Percentiles rank a stretch among this genome's conserved stretches.
These are phyloP conservation scores for Aspergillus fijiensis DNA, from an alignment of 2,329 filamentous ascomycete species.

Conservation along the genomic window DNA sequence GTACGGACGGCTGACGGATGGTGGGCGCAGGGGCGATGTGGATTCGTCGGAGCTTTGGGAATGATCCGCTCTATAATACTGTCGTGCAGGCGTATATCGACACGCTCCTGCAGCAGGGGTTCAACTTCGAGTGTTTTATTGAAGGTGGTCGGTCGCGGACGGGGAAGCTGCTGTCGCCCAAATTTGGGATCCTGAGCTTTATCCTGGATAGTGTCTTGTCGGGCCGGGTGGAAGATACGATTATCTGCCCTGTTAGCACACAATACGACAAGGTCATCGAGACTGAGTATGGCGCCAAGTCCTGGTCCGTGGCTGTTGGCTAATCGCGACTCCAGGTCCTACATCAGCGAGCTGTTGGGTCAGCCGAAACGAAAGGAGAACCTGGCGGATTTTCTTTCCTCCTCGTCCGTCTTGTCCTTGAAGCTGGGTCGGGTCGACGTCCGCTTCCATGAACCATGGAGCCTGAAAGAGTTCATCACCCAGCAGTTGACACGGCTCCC, in stretches of 20 bases:
- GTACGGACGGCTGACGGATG: constrained; percentile 16
- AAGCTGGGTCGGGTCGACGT: constrained; percentile 91
- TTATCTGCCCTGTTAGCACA: constrained; percentile 93
- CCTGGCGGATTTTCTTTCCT: constrained; percentile 80
- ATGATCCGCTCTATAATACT: constrained; percentile 84
- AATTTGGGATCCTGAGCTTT: constrained; percentile 92
- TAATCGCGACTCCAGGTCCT: constrained; percentile 57
- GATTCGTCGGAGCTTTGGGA: constrained; percentile 88
- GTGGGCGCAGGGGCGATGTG: constrained; percentile 72
- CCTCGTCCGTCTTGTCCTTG: constrained; percentile 83
- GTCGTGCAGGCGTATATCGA: constrained; percentile 97
- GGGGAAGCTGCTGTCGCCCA: constrained; percentile 88
- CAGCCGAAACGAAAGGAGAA: constrained; percentile 97
- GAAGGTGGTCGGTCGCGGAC: constrained; percentile 91
- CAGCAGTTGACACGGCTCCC: constrained; percentile 67
- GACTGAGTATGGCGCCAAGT: constrained; percentile 60
- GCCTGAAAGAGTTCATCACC: constrained; percentile 74
- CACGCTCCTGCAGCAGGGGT: constrained; percentile 82
- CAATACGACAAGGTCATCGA: constrained; percentile 99
- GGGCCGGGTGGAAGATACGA: constrained; percentile 81
- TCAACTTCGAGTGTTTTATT: constrained; percentile 96
- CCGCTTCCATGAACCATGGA: constrained; percentile 96
- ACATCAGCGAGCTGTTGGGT: constrained; percentile 89
- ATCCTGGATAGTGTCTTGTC: constrained; percentile 87
- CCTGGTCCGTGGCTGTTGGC: not conserved